Base-by-base conservation (phyloP, 2,329 filamentous ascomycete species). In the Trichoderma arundinaceum region DNA sequence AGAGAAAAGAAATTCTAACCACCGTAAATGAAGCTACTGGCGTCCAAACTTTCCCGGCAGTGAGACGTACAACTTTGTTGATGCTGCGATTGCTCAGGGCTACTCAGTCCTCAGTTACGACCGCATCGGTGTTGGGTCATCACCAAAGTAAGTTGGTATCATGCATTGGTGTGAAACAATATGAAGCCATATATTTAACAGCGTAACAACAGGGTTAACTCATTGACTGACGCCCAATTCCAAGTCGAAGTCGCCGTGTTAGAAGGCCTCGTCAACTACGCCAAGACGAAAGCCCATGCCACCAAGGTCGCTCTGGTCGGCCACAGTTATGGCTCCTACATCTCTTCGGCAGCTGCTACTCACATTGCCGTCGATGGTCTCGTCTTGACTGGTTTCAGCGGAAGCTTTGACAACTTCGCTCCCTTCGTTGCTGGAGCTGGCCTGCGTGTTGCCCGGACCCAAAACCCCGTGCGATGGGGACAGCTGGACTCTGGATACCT, bases 191-290 rank as follows among this genome's bases (percentile, higher is more conserved):
- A 53, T 44, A 22, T 48, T 48, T 62, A n/a, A 62, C 2, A 7
- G 0, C 4, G 7, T 28, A 2, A 13, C 17, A 13, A 61, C 7
- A 62, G 59, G 12, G 48, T 62, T 22, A 62, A 53, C 48, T 53
- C 59, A 7, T 38, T 53, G 38, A 52, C 59, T 53, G 48, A 62
- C 17, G 48, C 59, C 1, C 59, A 62, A 38, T 62, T 62, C 59
- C 59, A 62, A 8, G 59, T 62, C 39, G 59, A 62, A 33, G 59
- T 62, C 15, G 59, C 59, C 39, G 46, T 62, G n/a, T 15, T 62
- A 6, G 48, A 62, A 8, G 59, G 48, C 8, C 59, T 62, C 38
- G 48, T 62, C 35, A 52, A 61, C 22, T 61, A 61, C 4, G 58
- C 46, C 58, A 52, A 61, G 17, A 61, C 58, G 15, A 52, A 51